Base-by-base conservation (phyloP, 2,329 filamentous ascomycete genomes). In the Ophiostoma sp. region DNA sequence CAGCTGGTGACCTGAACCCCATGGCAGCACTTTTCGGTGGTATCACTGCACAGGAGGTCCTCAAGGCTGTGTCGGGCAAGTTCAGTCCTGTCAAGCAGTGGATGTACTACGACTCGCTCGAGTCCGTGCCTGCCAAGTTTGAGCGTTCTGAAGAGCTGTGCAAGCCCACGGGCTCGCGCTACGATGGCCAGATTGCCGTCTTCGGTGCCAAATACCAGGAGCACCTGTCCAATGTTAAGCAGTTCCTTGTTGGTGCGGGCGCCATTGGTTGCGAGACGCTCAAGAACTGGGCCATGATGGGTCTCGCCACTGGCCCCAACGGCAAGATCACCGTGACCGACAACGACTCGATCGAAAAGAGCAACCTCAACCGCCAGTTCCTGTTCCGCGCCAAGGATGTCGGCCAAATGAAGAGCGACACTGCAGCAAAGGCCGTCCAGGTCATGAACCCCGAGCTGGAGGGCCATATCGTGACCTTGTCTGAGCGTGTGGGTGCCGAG, bases 201-300 rank as follows among this genome's bases (percentile, higher is more conserved):
- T 96, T 99, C 74, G 95, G 95, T 73, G 90, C 87, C 76, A 92
- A 97, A 73, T 99, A 90, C 80, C 95, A 99, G 80, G 90, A 97
- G 68, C 97, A 97, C 84, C 86, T 99, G 75, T 87, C 90, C 72
- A 96, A 97, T 76, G 81, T 95, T 72, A 95, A 90, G 77, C 89
- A 98, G 76, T 99, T 99, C 83, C 85, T 99, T 70, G 95, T 99
- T 71, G 95, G 95, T 75, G 93, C 95, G 66, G 95, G 95, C 76
- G 95, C 96, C 73, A 99, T 99, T 79, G 95, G 95, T 65, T 99
- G 95, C 77, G 95, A 99, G 78, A 99, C 98, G 91, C 83, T 99
- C 75, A 99, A 99, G 87, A 98, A 98, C 80, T 99, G 95, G 94
- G 94, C 96, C 48, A 96, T 99, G 94, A 96, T 98, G 79, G 95